Percentiles rank a stretch among this genome's conserved stretches.
Conservation (phyloP, 805 yeast genomes). For the Hagleromyces aurorensis region DNA sequence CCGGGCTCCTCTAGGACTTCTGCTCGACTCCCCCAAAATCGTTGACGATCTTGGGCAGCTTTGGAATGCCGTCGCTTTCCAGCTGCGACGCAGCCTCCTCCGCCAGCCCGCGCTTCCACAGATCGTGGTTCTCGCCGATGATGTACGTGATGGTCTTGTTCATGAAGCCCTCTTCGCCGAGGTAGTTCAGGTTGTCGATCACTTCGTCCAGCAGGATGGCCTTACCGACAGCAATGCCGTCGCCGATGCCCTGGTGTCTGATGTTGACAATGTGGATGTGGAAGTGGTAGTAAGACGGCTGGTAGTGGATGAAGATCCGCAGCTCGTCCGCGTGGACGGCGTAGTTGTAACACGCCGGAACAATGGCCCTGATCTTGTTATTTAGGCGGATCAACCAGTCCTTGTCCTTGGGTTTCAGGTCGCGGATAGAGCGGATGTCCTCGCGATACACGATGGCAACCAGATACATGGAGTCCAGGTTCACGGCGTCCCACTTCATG, state of each 20-base stretch:
- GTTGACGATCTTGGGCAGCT: slow-evolving; percentile 10
- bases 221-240: slow-evolving; percentile 66
- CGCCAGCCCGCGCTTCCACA: slow-evolving; percentile 45
- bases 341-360: slow-evolving; percentile 39
- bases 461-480: slow-evolving; percentile 63
- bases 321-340: slow-evolving; percentile 46
- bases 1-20: no score
- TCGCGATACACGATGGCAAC: slow-evolving; percentile 65
- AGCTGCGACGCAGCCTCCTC: slow-evolving; percentile 22
- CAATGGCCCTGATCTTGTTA: slow-evolving; percentile 38
- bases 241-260: slow-evolving; percentile 57
- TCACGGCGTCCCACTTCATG: slow-evolving; percentile 89
- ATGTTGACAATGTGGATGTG: slow-evolving; percentile 85
- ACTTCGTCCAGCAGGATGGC: slow-evolving; percentile 77
- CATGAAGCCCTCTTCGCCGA: slow-evolving; percentile 50
- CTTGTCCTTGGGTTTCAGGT: slow-evolving; percentile 51
- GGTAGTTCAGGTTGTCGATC: slow-evolving; percentile 55
- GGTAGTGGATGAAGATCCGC: slow-evolving; percentile 82
- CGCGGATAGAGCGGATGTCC: slow-evolving; percentile 70
- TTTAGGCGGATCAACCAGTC: slow-evolving; percentile 47
- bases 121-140: slow-evolving; percentile 68
- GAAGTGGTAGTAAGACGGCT: slow-evolving; percentile 93
- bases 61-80: slow-evolving; percentile 25
- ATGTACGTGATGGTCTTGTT: slow-evolving; percentile 54
- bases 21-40: slow-evolving; percentile 4